Evolutionary conservation across 148 eudicot genomes (phyloP).

Genomic region (Vaccinium corymbosum): DNA sequence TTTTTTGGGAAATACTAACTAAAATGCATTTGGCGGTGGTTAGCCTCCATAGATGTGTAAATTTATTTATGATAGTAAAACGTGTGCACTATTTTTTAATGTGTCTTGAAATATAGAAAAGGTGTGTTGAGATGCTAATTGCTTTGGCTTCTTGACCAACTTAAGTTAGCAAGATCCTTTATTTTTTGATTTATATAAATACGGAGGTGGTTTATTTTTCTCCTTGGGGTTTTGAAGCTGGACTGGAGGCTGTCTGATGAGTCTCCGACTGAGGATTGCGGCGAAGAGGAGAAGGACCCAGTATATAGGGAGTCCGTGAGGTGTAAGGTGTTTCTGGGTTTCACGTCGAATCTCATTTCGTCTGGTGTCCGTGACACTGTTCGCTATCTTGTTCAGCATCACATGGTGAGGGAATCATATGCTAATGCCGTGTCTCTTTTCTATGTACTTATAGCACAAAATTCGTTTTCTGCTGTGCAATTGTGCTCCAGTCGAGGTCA

Average conservation of each 20-base stretch:
- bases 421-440: not conserved
- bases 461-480: not conserved
- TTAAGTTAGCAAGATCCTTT: not conserved
- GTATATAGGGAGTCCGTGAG: conserved; percentile 55
- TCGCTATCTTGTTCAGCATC: conserved; percentile 84
- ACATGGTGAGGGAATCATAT: conserved; percentile 55
- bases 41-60: not conserved
- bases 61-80: not conserved
- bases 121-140: not conserved
- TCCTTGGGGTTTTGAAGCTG: conserved; percentile 47
- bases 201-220: conserved; percentile 1
- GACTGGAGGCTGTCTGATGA: conserved; percentile 89
- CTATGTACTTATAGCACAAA: not conserved
- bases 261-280: conserved; percentile 57
- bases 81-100: not conserved
- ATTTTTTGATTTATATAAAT: not conserved
- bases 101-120: not conserved
- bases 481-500: not conserved
- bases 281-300: conserved; percentile 60
- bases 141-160: not conserved
- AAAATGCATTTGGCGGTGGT: not conserved
- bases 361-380: conserved; percentile 82
- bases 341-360: conserved; percentile 90
- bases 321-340: conserved; percentile 90
- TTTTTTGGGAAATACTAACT: too few species aligned